Conservation (phyloP, 768 basidiomycete genomes). For the Pilatotrama ljubarskyi region DNA sequence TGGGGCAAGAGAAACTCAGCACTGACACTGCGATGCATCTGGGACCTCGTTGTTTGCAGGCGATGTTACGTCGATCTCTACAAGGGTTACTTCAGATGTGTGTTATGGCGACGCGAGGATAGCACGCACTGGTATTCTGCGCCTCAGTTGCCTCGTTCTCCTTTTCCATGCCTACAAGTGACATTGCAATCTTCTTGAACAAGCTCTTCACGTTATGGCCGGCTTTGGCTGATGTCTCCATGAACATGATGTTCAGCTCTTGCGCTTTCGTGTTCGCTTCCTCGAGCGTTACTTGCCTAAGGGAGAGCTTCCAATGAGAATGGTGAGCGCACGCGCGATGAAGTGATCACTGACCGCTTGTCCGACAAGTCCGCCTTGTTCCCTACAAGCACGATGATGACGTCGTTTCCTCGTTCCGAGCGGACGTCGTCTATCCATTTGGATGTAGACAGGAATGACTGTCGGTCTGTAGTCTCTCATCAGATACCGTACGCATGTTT, state of each 20-base stretch:
- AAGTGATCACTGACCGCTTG: constrained; percentile 77
- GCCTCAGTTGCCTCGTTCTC: constrained; percentile 53
- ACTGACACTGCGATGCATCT: constrained; percentile 85
- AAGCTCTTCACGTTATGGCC: constrained; percentile 98
- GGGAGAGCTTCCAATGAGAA: not conserved
- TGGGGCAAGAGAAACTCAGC: constrained; percentile 44
- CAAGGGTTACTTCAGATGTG: not conserved
- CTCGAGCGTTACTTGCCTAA: constrained; percentile 96
- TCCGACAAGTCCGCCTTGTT: constrained; percentile 99
- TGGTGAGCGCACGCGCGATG: no score
- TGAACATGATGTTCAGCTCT: constrained; percentile 94
- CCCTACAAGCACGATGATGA: constrained; percentile 96
- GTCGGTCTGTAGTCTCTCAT: constrained; percentile 61
- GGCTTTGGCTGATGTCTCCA: constrained; percentile 99
- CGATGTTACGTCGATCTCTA: constrained; percentile 92
- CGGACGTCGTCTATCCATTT: constrained; percentile 99
- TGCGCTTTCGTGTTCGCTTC: constrained; percentile 92
- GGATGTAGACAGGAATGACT: constrained; percentile 96
- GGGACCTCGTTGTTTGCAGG: constrained; percentile 68
- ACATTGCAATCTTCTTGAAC: constrained; percentile 99
- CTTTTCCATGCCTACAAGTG: constrained; percentile 94
- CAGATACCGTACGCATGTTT: not conserved
- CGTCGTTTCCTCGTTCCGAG: constrained; percentile 95
- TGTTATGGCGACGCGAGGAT: not conserved
- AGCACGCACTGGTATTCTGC: constrained; percentile 46